A percentile compares a stretch with the other conserved stretches of the same genome.
These are phyloP conservation scores for Epichloe coenophiala DNA, from an alignment of 2,329 filamentous ascomycete genomes.

Conservation along the genomic window DNA sequence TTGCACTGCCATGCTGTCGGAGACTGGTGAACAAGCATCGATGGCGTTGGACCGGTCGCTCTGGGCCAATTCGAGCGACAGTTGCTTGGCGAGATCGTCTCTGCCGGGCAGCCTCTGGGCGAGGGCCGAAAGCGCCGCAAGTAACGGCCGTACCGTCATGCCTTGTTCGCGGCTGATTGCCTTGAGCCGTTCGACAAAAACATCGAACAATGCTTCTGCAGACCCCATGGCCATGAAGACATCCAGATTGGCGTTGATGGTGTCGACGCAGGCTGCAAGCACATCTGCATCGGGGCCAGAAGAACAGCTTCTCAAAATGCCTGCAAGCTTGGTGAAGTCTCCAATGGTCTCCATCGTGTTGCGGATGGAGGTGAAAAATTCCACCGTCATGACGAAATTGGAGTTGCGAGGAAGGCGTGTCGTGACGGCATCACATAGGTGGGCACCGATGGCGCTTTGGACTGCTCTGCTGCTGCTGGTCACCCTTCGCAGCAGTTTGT, in stretches of 20 bases:
- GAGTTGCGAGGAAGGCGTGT: constrained; percentile 21
- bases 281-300: constrained; percentile 35
- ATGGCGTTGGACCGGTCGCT: constrained; percentile 47
- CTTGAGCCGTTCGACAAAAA: constrained; percentile 47
- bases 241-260: constrained; percentile 44
- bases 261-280: constrained; percentile 45
- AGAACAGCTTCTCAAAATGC: constrained; percentile 46
- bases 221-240: constrained; percentile 48
- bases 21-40: constrained; percentile 66
- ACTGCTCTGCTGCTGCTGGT: constrained; percentile 36
- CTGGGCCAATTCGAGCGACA: constrained; percentile 43
- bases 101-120: constrained; percentile 42
- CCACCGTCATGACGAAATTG: constrained; percentile 33
- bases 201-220: constrained; percentile 44
- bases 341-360: constrained; percentile 58
- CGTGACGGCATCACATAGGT: constrained; percentile 31
- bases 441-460: constrained; percentile 36
- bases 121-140: constrained; percentile 49
- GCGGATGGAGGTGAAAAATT: constrained; percentile 55
- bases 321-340: constrained; percentile 66
- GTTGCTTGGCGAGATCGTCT: constrained; percentile 37
- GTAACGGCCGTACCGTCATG: constrained; percentile 34
- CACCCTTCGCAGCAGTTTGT: constrained; percentile 32
- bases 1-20: constrained; percentile 55
- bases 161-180: constrained; percentile 36